Percentiles rank a stretch among this genome's conserved stretches.
Evolutionary conservation across 129 eudicot genomes (phyloP).

Genomic region (Escallonia rubra): DNA sequence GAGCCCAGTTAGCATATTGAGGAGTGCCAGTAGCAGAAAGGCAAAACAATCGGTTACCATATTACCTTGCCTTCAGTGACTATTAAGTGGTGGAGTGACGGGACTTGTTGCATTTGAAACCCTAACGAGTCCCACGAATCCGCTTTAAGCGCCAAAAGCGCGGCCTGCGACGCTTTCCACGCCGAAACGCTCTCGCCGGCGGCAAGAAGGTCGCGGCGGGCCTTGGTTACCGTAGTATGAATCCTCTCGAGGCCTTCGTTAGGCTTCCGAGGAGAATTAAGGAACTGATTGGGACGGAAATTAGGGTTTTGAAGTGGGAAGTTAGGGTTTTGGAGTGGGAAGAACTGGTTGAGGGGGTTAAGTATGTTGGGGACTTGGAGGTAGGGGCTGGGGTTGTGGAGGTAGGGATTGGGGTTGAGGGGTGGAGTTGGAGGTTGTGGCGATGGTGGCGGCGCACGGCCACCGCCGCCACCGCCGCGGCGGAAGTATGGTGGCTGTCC

Average conservation of each 20-base stretch:
- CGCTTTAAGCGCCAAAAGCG: slow-evolving; percentile 47
- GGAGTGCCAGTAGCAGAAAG: too few relatives aligned
- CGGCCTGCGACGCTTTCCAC: slow-evolving; percentile 70
- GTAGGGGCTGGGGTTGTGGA: slow-evolving; percentile 6
- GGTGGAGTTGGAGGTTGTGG: not conserved
- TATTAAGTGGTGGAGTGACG: slow-evolving; percentile 51
- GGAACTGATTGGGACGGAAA: slow-evolving; percentile 6
- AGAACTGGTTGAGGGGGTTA: slow-evolving; percentile 1
- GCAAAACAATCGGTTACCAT: too few relatives aligned
- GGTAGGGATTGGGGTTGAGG: slow-evolving; percentile 7
- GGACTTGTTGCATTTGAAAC: slow-evolving; percentile 62
- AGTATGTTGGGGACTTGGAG: not conserved
- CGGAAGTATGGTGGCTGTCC: slow-evolving; percentile 22
- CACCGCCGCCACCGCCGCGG: slow-evolving; percentile 7
- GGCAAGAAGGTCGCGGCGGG: slow-evolving; percentile 47
- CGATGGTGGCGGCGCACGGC: slow-evolving; percentile 6
- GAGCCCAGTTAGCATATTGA: too few relatives aligned
- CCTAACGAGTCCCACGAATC: slow-evolving; percentile 77
- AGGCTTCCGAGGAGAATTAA: slow-evolving; percentile 1
- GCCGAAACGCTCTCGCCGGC: slow-evolving; percentile 55
- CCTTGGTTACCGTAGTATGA: slow-evolving; percentile 51
- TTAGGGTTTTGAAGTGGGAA: slow-evolving; percentile 17
- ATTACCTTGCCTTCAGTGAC: slow-evolving; percentile 75
- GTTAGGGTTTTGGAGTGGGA: slow-evolving; percentile 14
- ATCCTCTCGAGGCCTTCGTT: slow-evolving; percentile 32